Evolutionary conservation across 371 early-diverging fungal genomes (phyloP), one percentile per base, ranked within the genome.

Genomic region (Apophysomyces trapeziformis): DNA sequence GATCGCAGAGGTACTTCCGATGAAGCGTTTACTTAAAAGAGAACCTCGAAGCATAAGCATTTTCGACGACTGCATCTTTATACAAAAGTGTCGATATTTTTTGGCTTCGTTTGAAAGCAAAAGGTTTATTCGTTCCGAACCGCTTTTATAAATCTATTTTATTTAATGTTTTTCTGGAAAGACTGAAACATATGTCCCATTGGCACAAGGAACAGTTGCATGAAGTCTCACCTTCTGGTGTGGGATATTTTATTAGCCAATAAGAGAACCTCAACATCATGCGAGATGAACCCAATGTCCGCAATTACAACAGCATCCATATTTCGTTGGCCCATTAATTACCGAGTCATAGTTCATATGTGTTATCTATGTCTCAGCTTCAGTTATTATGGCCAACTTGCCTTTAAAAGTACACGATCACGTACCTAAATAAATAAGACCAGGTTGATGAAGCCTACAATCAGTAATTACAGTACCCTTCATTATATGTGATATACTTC

Each of bases 151-250:
- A 8, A 7, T 21, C 1, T n/a, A 1, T 50, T 50, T 50, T 50
- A 50, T 50, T 4, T 7, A 45, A 43, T 43, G 1, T n/a, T 11
- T 5, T n/a, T 13, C 13, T 13, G 8, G 16, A 45, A 45, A 26
- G 32, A 26, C 32, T 26, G 54, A 50, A 50, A 50, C 54, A 50
- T 26, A 50, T 9, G 54, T 21, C 54, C 54, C 13, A 50, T 26
- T 9, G 21, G 2, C 54, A 50, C 54, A 50, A n/a, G 21, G 9
- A 50, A 18, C 21, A 26, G 16, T 21, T 26, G 54, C 54, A 50
- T 50, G 54, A 50, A 50, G 54, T 50, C 54, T 50, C 54, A 50
- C 54, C 21, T 50, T 47, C 16, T 50, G 54, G 54, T 50, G 54
- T 50, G 54, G 54, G 54, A 50, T 50, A 50, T 50, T 50, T 50